Percentiles rank a stretch among this genome's conserved stretches.
Evolutionary conservation across 1,284 basidiomycete species (phyloP).

Genomic region (Coniferiporia sulphurascens): DNA sequence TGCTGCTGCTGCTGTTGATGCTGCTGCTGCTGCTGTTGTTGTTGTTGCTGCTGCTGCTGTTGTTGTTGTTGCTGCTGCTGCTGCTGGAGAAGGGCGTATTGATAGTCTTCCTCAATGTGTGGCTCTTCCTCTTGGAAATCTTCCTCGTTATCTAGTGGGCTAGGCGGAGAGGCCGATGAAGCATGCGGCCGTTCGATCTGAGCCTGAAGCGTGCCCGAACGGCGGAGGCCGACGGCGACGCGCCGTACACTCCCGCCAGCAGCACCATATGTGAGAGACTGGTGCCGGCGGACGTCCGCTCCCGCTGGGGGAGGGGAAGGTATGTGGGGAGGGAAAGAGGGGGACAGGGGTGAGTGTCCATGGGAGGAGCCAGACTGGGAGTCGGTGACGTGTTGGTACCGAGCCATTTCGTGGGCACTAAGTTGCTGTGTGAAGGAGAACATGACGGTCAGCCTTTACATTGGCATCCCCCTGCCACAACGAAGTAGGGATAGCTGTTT

Average conservation of each 20-base stretch:
- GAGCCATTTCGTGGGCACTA: conserved; percentile 32
- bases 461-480: no score
- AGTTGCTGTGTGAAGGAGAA: conserved; percentile 19
- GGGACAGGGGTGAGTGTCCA: conserved; percentile 49
- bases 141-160: conserved; percentile 52
- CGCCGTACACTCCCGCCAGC: conserved; percentile 39
- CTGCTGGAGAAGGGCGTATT: conserved; percentile 11
- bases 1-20: no score
- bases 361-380: conserved; percentile 35
- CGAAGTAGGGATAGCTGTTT: no score
- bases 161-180: conserved; percentile 37
- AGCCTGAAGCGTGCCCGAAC: conserved; percentile 70
- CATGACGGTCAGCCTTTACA: background rate
- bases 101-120: conserved; percentile 44
- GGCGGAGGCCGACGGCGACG: conserved; percentile 44
- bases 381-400: conserved; percentile 40
- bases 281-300: conserved; percentile 68
- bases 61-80: conserved; percentile 3
- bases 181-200: conserved; percentile 30
- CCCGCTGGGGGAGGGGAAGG: conserved; percentile 67
- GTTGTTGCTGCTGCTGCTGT: background rate
- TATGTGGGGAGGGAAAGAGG: conserved; percentile 49
- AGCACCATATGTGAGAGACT: conserved; percentile 68
- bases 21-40: conserved; percentile 6
- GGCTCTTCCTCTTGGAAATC: conserved; percentile 55